These are phyloP conservation scores for Penicillium pulvis DNA, from an alignment of 495 filamentous ascomycete genomes.

Conservation along the genomic window DNA sequence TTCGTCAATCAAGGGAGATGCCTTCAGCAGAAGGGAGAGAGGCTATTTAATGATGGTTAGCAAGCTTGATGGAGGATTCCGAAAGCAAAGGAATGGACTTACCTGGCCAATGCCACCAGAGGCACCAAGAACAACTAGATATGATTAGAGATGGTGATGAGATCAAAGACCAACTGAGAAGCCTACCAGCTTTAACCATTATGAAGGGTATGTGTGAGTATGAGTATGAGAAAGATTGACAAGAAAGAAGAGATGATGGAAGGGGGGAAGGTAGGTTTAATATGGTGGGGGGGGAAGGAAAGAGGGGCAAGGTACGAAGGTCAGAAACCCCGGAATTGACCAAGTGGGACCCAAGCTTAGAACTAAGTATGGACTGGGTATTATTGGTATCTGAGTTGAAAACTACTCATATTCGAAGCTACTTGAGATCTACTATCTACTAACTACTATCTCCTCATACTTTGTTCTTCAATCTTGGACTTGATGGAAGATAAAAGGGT, in stretches of 20 bases:
- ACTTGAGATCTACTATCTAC: too few species aligned
- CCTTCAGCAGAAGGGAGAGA: conserved; percentile 92
- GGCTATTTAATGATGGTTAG: conserved; percentile 58
- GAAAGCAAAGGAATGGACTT: conserved; percentile 8
- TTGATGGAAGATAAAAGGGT: not conserved
- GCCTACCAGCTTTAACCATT: conserved; percentile 15
- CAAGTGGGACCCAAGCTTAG: conserved; percentile 3
- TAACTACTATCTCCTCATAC: too few species aligned
- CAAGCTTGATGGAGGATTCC: not conserved
- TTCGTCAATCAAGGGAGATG: conserved; percentile 80
- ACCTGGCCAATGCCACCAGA: conserved; percentile 99
- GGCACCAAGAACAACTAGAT: conserved; percentile 86
- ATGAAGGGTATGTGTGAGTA: conserved; percentile 9
- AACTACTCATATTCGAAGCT: not conserved
- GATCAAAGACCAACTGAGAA: not conserved
- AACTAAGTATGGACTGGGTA: not conserved
- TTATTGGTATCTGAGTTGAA: not conserved
- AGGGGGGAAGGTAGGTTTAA: conserved; percentile 8
- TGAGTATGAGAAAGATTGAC: not conserved
- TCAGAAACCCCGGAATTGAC: conserved; percentile 29
- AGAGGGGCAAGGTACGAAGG: conserved; percentile 15
- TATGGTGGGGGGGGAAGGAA: conserved; percentile 21
- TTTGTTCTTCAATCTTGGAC: too few species aligned
- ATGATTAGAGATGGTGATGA: conserved; percentile 7
- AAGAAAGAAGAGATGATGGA: not conserved